These are phyloP conservation scores for Acidomyces sp. DNA, from an alignment of 495 filamentous ascomycete species.

Conservation along the genomic window DNA sequence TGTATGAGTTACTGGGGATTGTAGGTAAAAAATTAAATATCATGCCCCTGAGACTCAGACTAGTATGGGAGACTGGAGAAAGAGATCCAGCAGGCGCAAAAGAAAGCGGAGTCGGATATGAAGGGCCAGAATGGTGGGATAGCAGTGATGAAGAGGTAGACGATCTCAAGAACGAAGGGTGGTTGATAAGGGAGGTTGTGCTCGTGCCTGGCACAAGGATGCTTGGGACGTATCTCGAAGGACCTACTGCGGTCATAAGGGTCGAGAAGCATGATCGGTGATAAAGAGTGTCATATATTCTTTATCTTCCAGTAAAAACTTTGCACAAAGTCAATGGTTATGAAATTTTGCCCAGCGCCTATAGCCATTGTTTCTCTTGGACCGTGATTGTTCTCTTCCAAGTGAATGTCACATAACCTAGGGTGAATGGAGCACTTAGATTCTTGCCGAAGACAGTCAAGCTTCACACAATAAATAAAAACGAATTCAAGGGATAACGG, in stretches of 20 bases:
- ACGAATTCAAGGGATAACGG: too few relatives aligned
- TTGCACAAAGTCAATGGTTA: too few relatives aligned
- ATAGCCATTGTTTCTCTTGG: too few relatives aligned
- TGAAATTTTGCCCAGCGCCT: too few relatives aligned
- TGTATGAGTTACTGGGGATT: conserved; percentile 70
- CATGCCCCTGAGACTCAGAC: conserved; percentile 44
- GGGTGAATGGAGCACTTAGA: too few relatives aligned
- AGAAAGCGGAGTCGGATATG: conserved; percentile 32
- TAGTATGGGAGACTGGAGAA: conserved; percentile 75
- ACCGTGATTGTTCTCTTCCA: too few relatives aligned
- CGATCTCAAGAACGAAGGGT: conserved; percentile 38
- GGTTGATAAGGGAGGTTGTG: conserved; percentile 64
- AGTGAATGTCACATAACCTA: too few relatives aligned
- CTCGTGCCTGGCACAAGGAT: conserved; percentile 67
- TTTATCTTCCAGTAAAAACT: too few relatives aligned
- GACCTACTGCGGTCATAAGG: conserved; percentile 50
- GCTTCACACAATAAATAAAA: too few relatives aligned
- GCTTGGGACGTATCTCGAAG: conserved; percentile 72
- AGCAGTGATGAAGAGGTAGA: conserved; percentile 43
- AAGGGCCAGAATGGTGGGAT: conserved; percentile 30
- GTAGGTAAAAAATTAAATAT: conserved; percentile 58
- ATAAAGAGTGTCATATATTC: too few relatives aligned
- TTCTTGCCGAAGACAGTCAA: too few relatives aligned
- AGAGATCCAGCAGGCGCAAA: conserved; percentile 63
- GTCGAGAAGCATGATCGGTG: conserved; percentile 44